A percentile compares a stretch with the other conserved stretches of the same genome.
Evolutionary conservation across 1,284 basidiomycete genomes (phyloP).

Genomic region (Papiliotrema fonsecae): DNA sequence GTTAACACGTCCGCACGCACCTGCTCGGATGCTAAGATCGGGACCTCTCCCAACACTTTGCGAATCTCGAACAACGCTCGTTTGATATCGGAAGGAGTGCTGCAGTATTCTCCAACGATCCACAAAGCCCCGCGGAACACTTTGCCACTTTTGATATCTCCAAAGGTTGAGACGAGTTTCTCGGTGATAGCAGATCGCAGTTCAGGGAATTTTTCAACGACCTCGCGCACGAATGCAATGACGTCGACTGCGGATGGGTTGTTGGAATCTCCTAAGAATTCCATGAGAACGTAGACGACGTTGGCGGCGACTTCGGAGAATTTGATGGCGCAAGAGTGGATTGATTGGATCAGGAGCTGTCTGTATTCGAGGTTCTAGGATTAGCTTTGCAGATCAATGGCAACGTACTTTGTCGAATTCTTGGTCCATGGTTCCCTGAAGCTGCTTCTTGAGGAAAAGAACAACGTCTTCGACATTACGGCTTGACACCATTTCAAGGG

Average conservation of each 20-base stretch:
- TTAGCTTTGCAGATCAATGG: background rate
- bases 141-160: conserved; percentile 93
- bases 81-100: conserved; percentile 61
- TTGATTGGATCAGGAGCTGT: conserved; percentile 93
- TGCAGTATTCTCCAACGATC: conserved; percentile 96
- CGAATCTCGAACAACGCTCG: conserved; percentile 74
- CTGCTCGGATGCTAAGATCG: conserved; percentile 88
- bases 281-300: conserved; percentile 96
- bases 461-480: conserved; percentile 98
- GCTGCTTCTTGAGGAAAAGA: conserved; percentile 93
- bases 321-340: conserved; percentile 93
- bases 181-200: conserved; percentile 79
- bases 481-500: conserved; percentile 89
- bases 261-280: conserved; percentile 94
- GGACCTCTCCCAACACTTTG: conserved; percentile 89
- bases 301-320: conserved; percentile 98
- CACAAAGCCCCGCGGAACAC: conserved; percentile 95
- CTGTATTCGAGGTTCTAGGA: conserved; percentile 86
- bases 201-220: conserved; percentile 95
- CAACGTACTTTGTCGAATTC: conserved; percentile 52
- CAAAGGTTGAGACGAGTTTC: conserved; percentile 77
- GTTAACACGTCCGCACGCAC: conserved; percentile 28
- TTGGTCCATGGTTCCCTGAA: conserved; percentile 85
- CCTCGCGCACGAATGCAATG: conserved; percentile 93
- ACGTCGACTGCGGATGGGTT: conserved; percentile 95